These are phyloP conservation scores for Pythium utonaiense DNA, from an alignment of 352 stramenopile genomes.

Conservation along the genomic window DNA sequence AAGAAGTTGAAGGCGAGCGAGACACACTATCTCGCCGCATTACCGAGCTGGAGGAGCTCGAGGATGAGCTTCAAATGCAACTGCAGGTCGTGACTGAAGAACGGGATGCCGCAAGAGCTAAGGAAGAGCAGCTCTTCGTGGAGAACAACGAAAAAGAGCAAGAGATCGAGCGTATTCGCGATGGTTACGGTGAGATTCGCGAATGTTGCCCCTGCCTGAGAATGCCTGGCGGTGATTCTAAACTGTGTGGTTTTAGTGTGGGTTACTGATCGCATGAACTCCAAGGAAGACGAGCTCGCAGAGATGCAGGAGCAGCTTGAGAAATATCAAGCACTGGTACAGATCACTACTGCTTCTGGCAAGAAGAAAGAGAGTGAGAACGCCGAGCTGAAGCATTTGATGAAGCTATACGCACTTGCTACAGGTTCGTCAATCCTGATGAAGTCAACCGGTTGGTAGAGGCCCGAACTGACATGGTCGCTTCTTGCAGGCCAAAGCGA, in stretches of 20 bases:
- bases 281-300: slow-evolving; percentile 82
- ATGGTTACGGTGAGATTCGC: slow-evolving; percentile 64
- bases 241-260: slow-evolving; percentile 55
- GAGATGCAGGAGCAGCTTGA: slow-evolving; percentile 85
- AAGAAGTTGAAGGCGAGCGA: slow-evolving; percentile 36
- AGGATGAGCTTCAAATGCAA: slow-evolving; percentile 80
- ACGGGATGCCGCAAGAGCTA: slow-evolving; percentile 70
- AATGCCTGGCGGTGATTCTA: no score
- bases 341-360: slow-evolving; percentile 38
- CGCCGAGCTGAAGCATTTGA: slow-evolving; percentile 21
- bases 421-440: slow-evolving; percentile 36
- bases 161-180: slow-evolving; percentile 84
- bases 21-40: slow-evolving; percentile 39
- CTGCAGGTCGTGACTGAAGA: slow-evolving; percentile 84
- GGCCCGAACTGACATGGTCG: neutral
- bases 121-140: slow-evolving; percentile 79
- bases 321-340: slow-evolving; percentile 72
- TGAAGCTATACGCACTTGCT: slow-evolving; percentile 38
- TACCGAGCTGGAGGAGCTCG: slow-evolving; percentile 54
- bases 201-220: no score
- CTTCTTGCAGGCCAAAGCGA: slow-evolving; percentile 4
- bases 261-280: slow-evolving; percentile 88
- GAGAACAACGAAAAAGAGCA: slow-evolving; percentile 87
- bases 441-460: slow-evolving; percentile 30
- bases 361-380: slow-evolving; percentile 9